Base-by-base conservation (phyloP, 805 yeast genomes). In the Starmerella gropengiesseri region DNA sequence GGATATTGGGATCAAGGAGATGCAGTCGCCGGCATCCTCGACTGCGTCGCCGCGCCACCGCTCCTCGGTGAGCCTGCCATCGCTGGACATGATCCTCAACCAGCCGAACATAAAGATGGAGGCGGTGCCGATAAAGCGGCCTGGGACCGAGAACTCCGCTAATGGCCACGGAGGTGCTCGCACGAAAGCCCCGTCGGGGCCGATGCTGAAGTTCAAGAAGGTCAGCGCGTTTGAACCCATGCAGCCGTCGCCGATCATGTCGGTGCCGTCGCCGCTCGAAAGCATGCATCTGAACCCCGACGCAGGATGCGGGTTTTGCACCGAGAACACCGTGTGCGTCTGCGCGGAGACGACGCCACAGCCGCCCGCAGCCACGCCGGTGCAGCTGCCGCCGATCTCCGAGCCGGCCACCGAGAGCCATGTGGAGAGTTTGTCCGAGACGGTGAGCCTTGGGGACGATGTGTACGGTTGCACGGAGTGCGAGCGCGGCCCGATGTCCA, bases 241-340 rank as follows among this genome's bases (percentile, higher is more conserved):
- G 32, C 50, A 46, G 7, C 50, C 50, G 12, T 20, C 38, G 37
- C 48, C 45, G 6, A 28, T 30, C 7, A 35, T 46, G 20, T 6
- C 41, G 11, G 41, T 30, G 5, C 45, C 43, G 11, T 43, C 47
- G 19, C 47, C 50, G 13, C 27, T 43, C 8, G 49, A 46, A 9
- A 36, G 46, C 4, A 31, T 43, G 31, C 46, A 37, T 25, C 13
- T 32, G 23, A 22, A 32, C 14, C 23, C 42, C 5, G 52, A 72
- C 43, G 87, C 79, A 46, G 75, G 79, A 42, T 86, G 96, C 61
- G 96, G 96, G 0, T 85, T 86, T 60, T 86, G 96, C 55, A 75
- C 93, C 0, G 93, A 81, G 52, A 86, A 76, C 51, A 75, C 93
- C 0, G 84, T 93, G 2, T 86, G 96, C 61, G 83, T 86, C 1